A percentile compares a stretch with the other conserved stretches of the same genome.
Evolutionary conservation across 1,284 basidiomycete species (phyloP).

Genomic region (Ganoderma boninense): DNA sequence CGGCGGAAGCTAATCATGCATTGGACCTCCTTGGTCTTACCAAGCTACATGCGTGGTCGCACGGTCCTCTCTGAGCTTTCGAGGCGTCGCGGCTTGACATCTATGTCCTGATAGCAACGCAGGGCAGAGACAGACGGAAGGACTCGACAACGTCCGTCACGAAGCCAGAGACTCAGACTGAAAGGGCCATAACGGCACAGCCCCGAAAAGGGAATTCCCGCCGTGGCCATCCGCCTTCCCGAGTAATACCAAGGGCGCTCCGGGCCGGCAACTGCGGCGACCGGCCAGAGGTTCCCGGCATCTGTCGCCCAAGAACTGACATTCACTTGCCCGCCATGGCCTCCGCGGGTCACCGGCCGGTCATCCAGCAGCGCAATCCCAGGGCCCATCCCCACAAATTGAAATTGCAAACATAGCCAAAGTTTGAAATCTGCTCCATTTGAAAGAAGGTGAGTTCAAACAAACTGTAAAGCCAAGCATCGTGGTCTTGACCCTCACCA

Average conservation of each 20-base stretch:
- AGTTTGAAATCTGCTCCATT: not conserved
- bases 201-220: not conserved
- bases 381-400: not conserved
- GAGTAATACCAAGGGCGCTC: not conserved
- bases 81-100: not conserved
- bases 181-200: not conserved
- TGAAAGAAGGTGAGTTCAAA: not conserved
- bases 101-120: not conserved
- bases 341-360: not conserved
- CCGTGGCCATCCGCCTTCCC: not conserved
- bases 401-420: not conserved
- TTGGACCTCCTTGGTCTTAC: not conserved
- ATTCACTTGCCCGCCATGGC: not conserved
- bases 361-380: not conserved
- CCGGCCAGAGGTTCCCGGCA: not conserved
- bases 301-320: not conserved
- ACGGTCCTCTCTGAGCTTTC: not conserved
- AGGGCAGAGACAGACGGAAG: not conserved
- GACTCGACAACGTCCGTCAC: not conserved
- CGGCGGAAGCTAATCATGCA: not conserved
- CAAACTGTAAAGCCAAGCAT: not conserved
- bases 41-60: not conserved
- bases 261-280: not conserved
- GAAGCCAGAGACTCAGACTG: too few relatives aligned
- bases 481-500: not conserved